Conservation (phyloP, 2,329 filamentous ascomycete genomes). For the Aspergillus carbonarius region DNA sequence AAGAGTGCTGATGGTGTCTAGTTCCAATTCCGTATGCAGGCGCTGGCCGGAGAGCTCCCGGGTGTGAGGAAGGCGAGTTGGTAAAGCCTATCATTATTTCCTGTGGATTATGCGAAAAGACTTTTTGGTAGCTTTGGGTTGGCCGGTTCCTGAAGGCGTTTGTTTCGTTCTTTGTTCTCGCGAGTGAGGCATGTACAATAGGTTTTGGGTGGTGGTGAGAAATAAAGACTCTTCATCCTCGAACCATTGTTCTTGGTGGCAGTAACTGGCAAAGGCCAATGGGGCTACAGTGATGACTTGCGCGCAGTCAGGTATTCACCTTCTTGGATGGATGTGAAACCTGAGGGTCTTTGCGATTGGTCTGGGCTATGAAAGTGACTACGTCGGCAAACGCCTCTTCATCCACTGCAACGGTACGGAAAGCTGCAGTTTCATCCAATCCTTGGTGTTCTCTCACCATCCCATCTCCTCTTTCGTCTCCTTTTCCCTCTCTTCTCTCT, state of each 20-base stretch:
- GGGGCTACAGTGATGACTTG: neutral
- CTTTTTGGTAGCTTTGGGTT: slow-evolving; percentile 21
- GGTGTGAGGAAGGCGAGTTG: slow-evolving; percentile 96
- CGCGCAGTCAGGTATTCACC: neutral
- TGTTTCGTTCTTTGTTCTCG: slow-evolving; percentile 9
- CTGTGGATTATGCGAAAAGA: slow-evolving; percentile 11
- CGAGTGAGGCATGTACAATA: slow-evolving; percentile 18
- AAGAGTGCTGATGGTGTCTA: slow-evolving; percentile 42
- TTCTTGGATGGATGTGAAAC: neutral
- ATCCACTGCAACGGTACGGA: neutral
- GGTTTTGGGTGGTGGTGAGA: neutral
- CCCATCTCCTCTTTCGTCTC: neutral
- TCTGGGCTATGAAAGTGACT: neutral
- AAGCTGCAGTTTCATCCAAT: slow-evolving; percentile 4
- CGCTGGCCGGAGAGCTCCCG: slow-evolving; percentile 78
- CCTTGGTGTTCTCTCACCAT: neutral
- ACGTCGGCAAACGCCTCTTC: slow-evolving; percentile 1
- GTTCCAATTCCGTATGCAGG: slow-evolving; percentile 92
- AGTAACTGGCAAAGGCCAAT: no score
- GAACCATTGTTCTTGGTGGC: neutral
- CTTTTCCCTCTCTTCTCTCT: neutral
- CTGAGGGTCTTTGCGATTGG: neutral
- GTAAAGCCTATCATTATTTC: slow-evolving; percentile 52
- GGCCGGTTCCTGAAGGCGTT: slow-evolving; percentile 28
- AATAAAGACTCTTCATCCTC: neutral